These are phyloP conservation scores for Ballota nigra DNA, from an alignment of 257 asterid genomes.

Conservation along the genomic window DNA sequence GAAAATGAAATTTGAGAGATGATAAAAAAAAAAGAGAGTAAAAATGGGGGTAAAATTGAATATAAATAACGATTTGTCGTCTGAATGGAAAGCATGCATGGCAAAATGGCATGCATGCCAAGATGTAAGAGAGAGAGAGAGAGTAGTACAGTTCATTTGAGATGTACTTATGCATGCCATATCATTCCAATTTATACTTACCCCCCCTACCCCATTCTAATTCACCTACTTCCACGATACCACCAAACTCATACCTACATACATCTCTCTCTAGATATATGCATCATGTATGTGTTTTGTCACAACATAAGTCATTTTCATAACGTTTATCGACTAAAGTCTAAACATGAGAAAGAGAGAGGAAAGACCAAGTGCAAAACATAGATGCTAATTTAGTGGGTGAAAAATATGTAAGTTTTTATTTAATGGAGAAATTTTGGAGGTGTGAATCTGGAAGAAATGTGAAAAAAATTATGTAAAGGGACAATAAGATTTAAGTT, in stretches of 20 bases:
- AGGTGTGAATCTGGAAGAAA: too few species aligned
- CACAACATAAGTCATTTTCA: background rate
- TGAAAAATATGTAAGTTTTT: too few species aligned
- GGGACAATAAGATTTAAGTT: too few species aligned
- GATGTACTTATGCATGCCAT: slow-evolving; percentile 46
- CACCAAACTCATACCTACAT: background rate
- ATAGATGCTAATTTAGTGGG: too few species aligned
- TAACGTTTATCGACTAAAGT: too few species aligned
- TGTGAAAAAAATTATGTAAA: too few species aligned
- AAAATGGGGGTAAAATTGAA: background rate
- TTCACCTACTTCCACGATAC: background rate
- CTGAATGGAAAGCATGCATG: slow-evolving; percentile 41
- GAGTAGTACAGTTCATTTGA: slow-evolving; percentile 17
- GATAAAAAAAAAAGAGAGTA: slow-evolving; percentile 8
- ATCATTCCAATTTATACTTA: slow-evolving; percentile 45
- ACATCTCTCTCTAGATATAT: too few species aligned
- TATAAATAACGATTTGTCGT: slow-evolving; percentile 33
- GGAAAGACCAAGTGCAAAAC: too few species aligned
- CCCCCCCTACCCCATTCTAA: background rate
- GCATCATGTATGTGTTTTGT: background rate
- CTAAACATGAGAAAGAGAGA: too few species aligned
- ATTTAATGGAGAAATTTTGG: too few species aligned
- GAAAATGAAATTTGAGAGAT: background rate
- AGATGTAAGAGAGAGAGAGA: slow-evolving; percentile 28
- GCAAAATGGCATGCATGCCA: slow-evolving; percentile 52